Evolutionary conservation across 169 alveolate species (phyloP).

Genomic region (Babesia bovis): DNA sequence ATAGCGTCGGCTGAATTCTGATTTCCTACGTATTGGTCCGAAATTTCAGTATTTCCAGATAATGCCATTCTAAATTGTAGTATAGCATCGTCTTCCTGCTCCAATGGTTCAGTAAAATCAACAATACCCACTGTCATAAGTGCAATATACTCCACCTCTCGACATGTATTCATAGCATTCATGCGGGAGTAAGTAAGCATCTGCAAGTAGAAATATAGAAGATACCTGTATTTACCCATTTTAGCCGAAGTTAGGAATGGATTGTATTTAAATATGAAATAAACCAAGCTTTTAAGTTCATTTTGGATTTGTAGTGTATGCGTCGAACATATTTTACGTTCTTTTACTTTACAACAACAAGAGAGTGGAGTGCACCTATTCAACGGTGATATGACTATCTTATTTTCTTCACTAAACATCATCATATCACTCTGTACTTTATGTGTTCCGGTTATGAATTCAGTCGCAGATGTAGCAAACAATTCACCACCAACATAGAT

Average conservation of each 20-base stretch:
- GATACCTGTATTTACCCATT: slow-evolving; percentile 12
- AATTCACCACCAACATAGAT: neutral
- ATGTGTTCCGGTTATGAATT: neutral
- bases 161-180: neutral
- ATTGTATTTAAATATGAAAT: neutral
- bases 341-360: slow-evolving; percentile 25
- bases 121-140: slow-evolving; percentile 20
- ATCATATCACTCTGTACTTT: neutral
- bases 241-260: neutral
- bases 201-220: slow-evolving; percentile 37
- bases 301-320: slow-evolving; percentile 11
- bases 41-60: neutral
- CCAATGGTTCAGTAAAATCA: neutral
- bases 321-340: slow-evolving; percentile 21
- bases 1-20: neutral
- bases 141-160: neutral
- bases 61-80: neutral
- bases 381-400: neutral
- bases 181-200: neutral
- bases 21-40: neutral
- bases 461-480: slow-evolving; percentile 13
- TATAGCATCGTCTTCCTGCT: neutral
- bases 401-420: slow-evolving; percentile 6
- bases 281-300: slow-evolving; percentile 10
- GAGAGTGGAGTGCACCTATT: neutral